A percentile compares a stretch with the other conserved stretches of the same genome.
These are phyloP conservation scores for Gossypium turneri DNA, from an alignment of 345 rosid species.

Conservation along the genomic window DNA sequence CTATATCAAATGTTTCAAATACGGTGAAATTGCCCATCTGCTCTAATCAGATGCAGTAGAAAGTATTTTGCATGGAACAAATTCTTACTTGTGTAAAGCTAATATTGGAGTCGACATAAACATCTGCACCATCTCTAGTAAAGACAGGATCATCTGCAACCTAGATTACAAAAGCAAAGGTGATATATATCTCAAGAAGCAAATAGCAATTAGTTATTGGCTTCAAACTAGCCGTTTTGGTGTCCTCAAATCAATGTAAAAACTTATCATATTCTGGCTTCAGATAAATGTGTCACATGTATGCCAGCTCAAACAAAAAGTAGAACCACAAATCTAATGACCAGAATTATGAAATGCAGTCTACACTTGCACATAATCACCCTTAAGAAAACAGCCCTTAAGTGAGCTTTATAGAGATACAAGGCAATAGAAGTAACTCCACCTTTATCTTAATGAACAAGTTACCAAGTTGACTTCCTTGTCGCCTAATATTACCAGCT, in stretches of 20 bases:
- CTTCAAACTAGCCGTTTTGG: neutral
- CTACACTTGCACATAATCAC: neutral
- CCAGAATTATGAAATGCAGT: neutral
- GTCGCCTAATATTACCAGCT: slow-evolving; percentile 67
- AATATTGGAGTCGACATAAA: slow-evolving; percentile 74
- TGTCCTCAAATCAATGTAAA: neutral
- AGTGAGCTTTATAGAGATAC: neutral
- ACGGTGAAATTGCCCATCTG: neutral
- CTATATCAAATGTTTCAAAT: slow-evolving; percentile 2
- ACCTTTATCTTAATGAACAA: slow-evolving; percentile 78
- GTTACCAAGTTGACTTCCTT: slow-evolving; percentile 61
- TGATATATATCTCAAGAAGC: neutral
- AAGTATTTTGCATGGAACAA: slow-evolving; percentile 13
- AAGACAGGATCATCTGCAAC: slow-evolving; percentile 75
- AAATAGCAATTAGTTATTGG: neutral
- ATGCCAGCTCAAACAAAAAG: neutral
- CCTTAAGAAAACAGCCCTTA: slow-evolving; percentile 1
- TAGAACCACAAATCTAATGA: neutral
- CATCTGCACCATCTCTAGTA: slow-evolving; percentile 84
- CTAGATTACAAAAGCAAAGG: slow-evolving; percentile 35
- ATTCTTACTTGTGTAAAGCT: slow-evolving; percentile 84
- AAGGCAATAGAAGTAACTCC: slow-evolving; percentile 14
- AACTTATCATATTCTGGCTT: slow-evolving; percentile 3
- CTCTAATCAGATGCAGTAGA: neutral
- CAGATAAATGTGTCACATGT: neutral